A percentile compares a stretch with the other conserved stretches of the same genome.
These are phyloP conservation scores for Coemansia sp. DNA, from an alignment of 192 early-diverging fungal genomes.

Conservation along the genomic window DNA sequence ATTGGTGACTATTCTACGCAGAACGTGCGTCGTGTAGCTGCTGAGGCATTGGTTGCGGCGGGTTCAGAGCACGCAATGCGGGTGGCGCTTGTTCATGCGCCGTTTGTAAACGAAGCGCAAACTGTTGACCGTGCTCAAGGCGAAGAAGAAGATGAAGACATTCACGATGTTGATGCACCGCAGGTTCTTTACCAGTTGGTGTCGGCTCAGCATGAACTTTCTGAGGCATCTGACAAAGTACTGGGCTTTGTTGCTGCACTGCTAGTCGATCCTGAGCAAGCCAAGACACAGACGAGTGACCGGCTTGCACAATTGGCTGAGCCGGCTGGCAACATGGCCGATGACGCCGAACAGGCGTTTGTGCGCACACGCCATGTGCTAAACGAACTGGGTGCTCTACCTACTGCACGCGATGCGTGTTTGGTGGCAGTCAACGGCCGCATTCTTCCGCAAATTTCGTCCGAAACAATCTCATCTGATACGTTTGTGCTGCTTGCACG, in stretches of 20 bases:
- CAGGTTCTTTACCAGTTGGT: slow-evolving; percentile 34
- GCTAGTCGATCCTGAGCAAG: neutral
- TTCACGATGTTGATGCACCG: slow-evolving; percentile 28
- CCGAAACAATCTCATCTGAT: slow-evolving; percentile 48
- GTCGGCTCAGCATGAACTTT: slow-evolving; percentile 2
- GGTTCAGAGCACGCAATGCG: slow-evolving; percentile 22
- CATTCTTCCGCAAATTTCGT: slow-evolving; percentile 52
- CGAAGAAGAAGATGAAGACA: slow-evolving; percentile 23
- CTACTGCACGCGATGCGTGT: slow-evolving; percentile 15
- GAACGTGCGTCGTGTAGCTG: slow-evolving; percentile 56
- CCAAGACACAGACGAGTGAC: slow-evolving; percentile 1
- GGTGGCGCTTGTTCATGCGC: slow-evolving; percentile 36
- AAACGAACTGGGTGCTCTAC: slow-evolving; percentile 12
- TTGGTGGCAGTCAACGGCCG: slow-evolving; percentile 66
- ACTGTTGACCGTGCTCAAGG: slow-evolving; percentile 11
- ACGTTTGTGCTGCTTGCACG: slow-evolving; percentile 63
- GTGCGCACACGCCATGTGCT: slow-evolving; percentile 12
- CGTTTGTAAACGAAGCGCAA: neutral
- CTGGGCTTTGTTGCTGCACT: slow-evolving; percentile 12
- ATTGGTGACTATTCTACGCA: slow-evolving; percentile 58
- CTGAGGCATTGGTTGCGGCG: slow-evolving; percentile 54
- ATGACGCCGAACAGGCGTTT: slow-evolving; percentile 24
- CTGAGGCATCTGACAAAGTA: neutral
- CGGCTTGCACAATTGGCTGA: neutral
- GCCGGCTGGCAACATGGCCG: slow-evolving; percentile 13